Percentiles rank a stretch among this genome's conserved stretches.
These are phyloP conservation scores for Hansenula sp. DNA, from an alignment of 1,139 yeast species.

Conservation along the genomic window DNA sequence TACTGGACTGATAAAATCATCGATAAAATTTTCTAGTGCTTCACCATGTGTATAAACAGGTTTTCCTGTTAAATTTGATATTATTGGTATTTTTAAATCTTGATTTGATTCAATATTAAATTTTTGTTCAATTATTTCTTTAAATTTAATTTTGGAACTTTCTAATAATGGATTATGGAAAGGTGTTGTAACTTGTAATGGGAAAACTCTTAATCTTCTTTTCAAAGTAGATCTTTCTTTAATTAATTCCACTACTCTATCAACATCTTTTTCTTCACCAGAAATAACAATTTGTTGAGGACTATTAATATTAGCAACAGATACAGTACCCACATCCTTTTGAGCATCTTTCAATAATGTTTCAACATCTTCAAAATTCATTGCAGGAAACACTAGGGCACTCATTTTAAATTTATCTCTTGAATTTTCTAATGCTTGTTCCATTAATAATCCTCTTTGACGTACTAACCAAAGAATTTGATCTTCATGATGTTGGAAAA, in stretches of 20 bases:
- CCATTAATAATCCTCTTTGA: slow-evolving; percentile 40
- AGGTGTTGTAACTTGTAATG: slow-evolving; percentile 40
- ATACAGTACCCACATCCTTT: slow-evolving; percentile 12
- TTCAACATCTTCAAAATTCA: slow-evolving; percentile 21
- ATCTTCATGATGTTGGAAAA: slow-evolving; percentile 27
- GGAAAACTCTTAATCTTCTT: slow-evolving; percentile 25
- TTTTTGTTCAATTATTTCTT: slow-evolving; percentile 16
- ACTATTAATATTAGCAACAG: slow-evolving; percentile 38
- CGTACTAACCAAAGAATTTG: slow-evolving; percentile 34
- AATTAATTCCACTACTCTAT: slow-evolving; percentile 11
- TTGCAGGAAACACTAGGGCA: slow-evolving; percentile 31
- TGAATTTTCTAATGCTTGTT: slow-evolving; percentile 21
- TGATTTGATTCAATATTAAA: slow-evolving; percentile 7
- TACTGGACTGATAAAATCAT: slow-evolving; percentile 40
- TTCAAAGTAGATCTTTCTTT: slow-evolving; percentile 19
- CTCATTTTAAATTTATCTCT: slow-evolving; percentile 32
- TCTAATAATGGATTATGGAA: slow-evolving; percentile 37
- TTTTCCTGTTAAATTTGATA: slow-evolving; percentile 34
- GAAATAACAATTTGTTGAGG: slow-evolving; percentile 36
- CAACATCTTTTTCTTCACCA: slow-evolving; percentile 26
- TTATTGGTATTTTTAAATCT: slow-evolving; percentile 25
- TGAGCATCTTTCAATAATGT: slow-evolving; percentile 17
- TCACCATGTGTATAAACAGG: slow-evolving; percentile 18
- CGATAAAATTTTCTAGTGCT: slow-evolving; percentile 28
- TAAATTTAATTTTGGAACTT: slow-evolving; percentile 31